These are phyloP conservation scores for Talaromyces islandicus DNA, from an alignment of 2,329 filamentous ascomycete genomes.

Conservation along the genomic window DNA sequence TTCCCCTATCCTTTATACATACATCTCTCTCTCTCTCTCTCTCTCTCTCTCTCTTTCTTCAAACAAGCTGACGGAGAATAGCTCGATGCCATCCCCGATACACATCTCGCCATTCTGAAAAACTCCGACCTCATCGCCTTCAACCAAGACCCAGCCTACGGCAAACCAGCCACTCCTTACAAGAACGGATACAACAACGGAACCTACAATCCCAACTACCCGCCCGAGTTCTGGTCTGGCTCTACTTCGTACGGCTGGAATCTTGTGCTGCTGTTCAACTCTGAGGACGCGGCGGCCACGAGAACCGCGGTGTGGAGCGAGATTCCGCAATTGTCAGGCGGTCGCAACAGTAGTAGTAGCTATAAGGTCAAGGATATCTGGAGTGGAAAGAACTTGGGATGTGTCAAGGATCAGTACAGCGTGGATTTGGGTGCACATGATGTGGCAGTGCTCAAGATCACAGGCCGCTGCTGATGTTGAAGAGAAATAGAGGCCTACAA, in stretches of 20 bases:
- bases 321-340: constrained; percentile 21
- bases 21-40: too few relatives aligned
- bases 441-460: constrained; percentile 23
- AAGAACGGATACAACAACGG: constrained; percentile 33
- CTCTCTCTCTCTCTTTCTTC: too few relatives aligned
- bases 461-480: constrained; percentile 7
- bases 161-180: constrained; percentile 39
- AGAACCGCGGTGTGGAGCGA: constrained; percentile 25
- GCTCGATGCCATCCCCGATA: constrained; percentile 30
- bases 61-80: constrained; percentile 9
- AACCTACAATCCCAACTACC: constrained; percentile 27
- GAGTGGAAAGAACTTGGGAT: constrained; percentile 25
- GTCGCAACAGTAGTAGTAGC: too few relatives aligned
- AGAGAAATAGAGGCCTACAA: not conserved
- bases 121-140: constrained; percentile 38
- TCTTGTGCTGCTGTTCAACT: constrained; percentile 28
- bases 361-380: constrained; percentile 24
- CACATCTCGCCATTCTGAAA: constrained; percentile 36
- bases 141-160: constrained; percentile 43
- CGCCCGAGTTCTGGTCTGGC: constrained; percentile 33
- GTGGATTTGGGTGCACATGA: constrained; percentile 23
- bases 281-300: constrained; percentile 16
- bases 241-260: constrained; percentile 22
- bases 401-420: constrained; percentile 20
- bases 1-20: not conserved